phyloP scores from a whole-genome alignment of 2,329 filamentous ascomycete genomes.

The Metarhizium sp. region DNA sequence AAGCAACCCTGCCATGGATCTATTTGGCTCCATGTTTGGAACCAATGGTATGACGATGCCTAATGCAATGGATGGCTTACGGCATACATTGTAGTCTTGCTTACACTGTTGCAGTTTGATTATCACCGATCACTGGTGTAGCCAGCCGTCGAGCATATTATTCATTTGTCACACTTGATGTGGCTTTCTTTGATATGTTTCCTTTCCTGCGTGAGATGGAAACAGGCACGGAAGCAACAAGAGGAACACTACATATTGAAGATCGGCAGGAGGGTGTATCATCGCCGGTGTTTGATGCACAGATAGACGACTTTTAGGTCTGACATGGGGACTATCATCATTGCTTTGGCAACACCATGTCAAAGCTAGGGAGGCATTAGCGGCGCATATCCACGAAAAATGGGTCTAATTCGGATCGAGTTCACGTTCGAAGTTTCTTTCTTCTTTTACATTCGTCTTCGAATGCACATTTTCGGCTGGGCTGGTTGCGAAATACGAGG shows the following conservation, averaged over 20 bases:
- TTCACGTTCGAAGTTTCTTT: not conserved
- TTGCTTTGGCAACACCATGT: not conserved
- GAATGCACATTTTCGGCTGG: not conserved
- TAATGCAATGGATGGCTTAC: slow-evolving; percentile 22
- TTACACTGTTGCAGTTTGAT: not conserved
- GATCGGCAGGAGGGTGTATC: no score
- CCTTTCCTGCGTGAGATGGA: not conserved
- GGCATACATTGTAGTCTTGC: slow-evolving; percentile 18
- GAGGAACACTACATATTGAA: no score
- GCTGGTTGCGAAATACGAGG: not conserved
- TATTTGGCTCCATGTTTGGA: slow-evolving; percentile 40
- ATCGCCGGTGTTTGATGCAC: no score
- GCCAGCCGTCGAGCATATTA: no score
- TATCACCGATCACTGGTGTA: not conserved
- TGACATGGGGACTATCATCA: no score
- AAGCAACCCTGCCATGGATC: slow-evolving; percentile 25
- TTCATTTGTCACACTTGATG: no score
- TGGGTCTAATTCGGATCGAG: no score
- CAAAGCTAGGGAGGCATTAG: not conserved
- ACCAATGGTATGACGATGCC: slow-evolving; percentile 26
- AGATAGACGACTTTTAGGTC: no score
- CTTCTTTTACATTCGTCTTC: not conserved
- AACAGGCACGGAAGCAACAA: no score
- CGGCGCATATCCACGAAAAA: not conserved
- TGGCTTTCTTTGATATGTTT: not conserved